A percentile compares a stretch with the other conserved stretches of the same genome.
Conservation (phyloP, 352 stramenopile genomes). For the Poterioochromonas sp. region DNA sequence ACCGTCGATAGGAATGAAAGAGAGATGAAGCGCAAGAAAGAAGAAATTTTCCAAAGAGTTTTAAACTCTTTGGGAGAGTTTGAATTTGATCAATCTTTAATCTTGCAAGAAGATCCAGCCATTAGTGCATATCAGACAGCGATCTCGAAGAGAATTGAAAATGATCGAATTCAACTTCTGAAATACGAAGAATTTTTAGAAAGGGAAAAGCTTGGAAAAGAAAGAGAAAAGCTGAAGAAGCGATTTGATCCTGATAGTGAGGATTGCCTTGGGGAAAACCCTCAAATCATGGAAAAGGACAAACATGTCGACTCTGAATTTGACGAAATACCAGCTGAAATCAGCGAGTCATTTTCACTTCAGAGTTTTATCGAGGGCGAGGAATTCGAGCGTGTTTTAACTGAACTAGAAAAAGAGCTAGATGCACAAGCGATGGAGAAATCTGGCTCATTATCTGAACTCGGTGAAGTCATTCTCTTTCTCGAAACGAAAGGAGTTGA, state of each 20-base stretch:
- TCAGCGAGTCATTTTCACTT: neutral
- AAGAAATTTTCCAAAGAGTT: neutral
- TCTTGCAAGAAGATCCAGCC: neutral
- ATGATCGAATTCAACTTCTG: too few species aligned
- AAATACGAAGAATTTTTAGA: too few species aligned
- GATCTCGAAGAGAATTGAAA: neutral
- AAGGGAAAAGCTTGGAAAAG: neutral
- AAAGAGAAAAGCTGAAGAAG: neutral
- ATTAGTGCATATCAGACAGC: neutral
- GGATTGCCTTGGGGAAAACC: neutral
- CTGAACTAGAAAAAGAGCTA: neutral
- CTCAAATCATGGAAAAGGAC: neutral
- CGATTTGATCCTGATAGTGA: neutral
- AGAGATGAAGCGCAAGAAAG: neutral
- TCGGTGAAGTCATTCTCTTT: too few species aligned
- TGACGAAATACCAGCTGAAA: neutral
- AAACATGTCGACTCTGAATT: neutral
- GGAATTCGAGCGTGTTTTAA: neutral
- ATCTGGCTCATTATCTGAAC: too few species aligned
- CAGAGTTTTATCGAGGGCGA: neutral
- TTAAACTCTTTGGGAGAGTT: neutral
- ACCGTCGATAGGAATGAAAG: neutral
- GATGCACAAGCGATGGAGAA: neutral
- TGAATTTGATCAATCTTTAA: neutral
- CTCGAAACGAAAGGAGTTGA: too few species aligned